phyloP scores from a whole-genome alignment of 2,329 filamentous ascomycete species.

The Conoideocrella luteorostrata region DNA sequence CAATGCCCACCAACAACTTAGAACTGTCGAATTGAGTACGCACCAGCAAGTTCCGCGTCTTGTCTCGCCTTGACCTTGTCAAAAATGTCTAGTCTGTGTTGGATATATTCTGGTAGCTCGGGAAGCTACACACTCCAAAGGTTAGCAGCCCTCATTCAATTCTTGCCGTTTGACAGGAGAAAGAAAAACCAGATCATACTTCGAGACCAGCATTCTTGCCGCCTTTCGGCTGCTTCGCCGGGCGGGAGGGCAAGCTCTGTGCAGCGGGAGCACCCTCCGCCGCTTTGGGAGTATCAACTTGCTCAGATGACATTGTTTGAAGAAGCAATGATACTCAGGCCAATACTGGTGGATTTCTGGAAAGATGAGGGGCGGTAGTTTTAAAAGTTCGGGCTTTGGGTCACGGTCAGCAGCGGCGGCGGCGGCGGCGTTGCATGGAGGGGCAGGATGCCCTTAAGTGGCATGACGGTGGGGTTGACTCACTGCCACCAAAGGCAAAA shows the following conservation, averaged over 20 bases:
- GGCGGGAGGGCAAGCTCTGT: conserved; percentile 28
- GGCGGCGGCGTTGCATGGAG: conserved; percentile 13
- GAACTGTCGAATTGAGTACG: conserved; percentile 17
- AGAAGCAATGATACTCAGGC: conserved; percentile 2
- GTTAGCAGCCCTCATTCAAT: conserved; percentile 19
- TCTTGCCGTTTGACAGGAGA: too few relatives aligned
- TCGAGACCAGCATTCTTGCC: conserved; percentile 52
- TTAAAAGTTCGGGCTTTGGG: too few relatives aligned
- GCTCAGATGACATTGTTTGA: conserved; percentile 31
- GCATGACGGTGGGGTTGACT: conserved; percentile 29
- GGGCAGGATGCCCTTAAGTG: conserved; percentile 21
- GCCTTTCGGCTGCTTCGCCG: conserved; percentile 40
- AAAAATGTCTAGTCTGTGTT: conserved; percentile 80
- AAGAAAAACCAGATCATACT: conserved; percentile 24
- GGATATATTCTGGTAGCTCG: conserved; percentile 65
- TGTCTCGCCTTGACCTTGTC: conserved; percentile 80
- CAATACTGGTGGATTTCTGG: too few relatives aligned
- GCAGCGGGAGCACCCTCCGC: conserved; percentile 27
- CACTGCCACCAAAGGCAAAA: too few relatives aligned
- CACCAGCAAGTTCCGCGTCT: conserved; percentile 61
- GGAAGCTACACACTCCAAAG: conserved; percentile 23
- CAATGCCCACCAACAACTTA: too few relatives aligned
- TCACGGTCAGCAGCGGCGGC: too few relatives aligned
- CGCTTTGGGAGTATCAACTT: conserved; percentile 27
- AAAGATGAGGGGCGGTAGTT: too few relatives aligned